Evolutionary conservation across 2,329 filamentous ascomycete genomes (phyloP), one percentile per base, ranked within the genome.

Genomic region (Graphilbum ipis-grandicollis): DNA sequence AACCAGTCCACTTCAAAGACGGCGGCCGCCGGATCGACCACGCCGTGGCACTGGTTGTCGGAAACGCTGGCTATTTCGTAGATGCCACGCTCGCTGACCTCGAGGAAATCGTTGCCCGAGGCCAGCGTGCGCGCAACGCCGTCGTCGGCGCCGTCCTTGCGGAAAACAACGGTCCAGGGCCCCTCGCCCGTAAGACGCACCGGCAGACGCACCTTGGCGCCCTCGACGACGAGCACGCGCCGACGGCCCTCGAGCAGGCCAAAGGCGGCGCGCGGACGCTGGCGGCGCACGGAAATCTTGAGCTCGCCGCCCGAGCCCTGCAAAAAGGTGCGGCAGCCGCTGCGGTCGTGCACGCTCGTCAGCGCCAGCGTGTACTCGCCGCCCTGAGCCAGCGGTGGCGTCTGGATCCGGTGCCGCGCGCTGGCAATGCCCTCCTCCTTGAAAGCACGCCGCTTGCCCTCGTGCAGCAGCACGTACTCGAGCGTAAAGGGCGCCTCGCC

Each of bases 391-490:
- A 98, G 62, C 15, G 69, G 64, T 3, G 78, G 70, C 0, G 88
- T 94, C 44, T 71, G 71, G 51, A 98, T 85, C 28, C 66, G 78
- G 51, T 77, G 76, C 18, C 63, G 57, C 35, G 71, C 62, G 2
- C 60, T 63, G 19, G 74, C 63, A 38, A 93, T 80, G 39, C 69
- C 63, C 1, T 70, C 63, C 19, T 73, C 63, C 38, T 67, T 70
- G 47, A 79, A 68, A 36, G 80, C 78, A 43, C 72, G 76, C 37
- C 86, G 74, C 56, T 81, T 92, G 38, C 86, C 86, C 38, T 85
- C 81, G 56, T 96, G 82, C 8, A 94, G 71, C 30, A 94, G 63
- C 55, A 96, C 90, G 60, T 93, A 98, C 51, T 96, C 85, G 29
- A 98, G 59, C 18, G 68, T 79, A 65, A 88, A 96, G 0, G 92